phyloP scores from a whole-genome alignment of 108 stramenopile genomes.

The Cyclostephanos tholiformis region DNA sequence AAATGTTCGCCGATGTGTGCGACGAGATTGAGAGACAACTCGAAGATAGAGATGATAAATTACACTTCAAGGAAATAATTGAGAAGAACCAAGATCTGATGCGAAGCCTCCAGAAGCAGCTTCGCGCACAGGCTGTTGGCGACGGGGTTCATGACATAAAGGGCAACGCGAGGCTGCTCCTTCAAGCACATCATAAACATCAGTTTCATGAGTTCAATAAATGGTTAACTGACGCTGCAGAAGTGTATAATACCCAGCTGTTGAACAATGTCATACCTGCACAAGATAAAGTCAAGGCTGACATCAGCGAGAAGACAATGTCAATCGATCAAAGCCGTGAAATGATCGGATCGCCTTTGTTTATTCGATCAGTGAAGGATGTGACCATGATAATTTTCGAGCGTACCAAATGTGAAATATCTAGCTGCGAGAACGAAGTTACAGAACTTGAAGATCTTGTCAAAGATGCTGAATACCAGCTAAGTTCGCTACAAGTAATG shows the following conservation, averaged over 20 bases:
- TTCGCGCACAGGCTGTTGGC: conserved; percentile 31
- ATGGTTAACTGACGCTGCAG: conserved; percentile 58
- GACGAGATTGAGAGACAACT: conserved; percentile 59
- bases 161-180: conserved; percentile 10
- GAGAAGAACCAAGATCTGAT: conserved; percentile 37
- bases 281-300: conserved; percentile 6
- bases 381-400: conserved; percentile 43
- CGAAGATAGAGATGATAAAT: conserved; percentile 37
- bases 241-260: conserved; percentile 38
- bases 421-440: conserved; percentile 42
- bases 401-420: conserved; percentile 31
- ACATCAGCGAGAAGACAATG: conserved; percentile 27
- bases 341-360: conserved; percentile 28
- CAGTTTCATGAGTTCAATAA: conserved; percentile 44
- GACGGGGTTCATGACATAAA: conserved; percentile 1
- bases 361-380: conserved; percentile 32
- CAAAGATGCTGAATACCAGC: conserved; percentile 29
- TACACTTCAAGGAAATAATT: conserved; percentile 20
- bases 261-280: conserved; percentile 16
- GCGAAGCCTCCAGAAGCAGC: conserved; percentile 31
- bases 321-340: conserved; percentile 30
- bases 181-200: conserved; percentile 24
- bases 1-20: conserved; percentile 55
- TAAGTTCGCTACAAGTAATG: conserved; percentile 13
- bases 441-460: conserved; percentile 38